Conservation (phyloP, 805 yeast genomes). For the Candida peoriensis region DNA sequence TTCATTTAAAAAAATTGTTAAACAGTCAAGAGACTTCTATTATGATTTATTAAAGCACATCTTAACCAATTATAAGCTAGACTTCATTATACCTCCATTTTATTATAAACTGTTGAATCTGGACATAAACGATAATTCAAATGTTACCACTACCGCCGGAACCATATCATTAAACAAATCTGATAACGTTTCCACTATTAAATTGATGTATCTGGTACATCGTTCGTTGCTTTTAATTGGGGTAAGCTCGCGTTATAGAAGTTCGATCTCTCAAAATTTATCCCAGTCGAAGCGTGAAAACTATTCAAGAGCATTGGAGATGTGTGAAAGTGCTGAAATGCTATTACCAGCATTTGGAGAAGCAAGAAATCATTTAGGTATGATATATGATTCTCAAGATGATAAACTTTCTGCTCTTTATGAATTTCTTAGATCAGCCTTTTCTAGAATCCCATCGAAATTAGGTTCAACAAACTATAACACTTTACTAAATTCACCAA, state of each 20-base stretch:
- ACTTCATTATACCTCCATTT: slow-evolving; percentile 18
- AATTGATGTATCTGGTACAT: slow-evolving; percentile 39
- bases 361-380: slow-evolving; percentile 56
- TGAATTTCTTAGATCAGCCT: slow-evolving; percentile 41
- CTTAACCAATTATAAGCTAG: slow-evolving; percentile 32
- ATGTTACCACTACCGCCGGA: neutral
- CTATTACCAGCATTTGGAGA: slow-evolving; percentile 67
- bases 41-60: slow-evolving; percentile 35
- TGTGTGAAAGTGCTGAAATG: slow-evolving; percentile 48
- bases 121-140: slow-evolving; percentile 1
- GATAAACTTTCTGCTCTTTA: slow-evolving; percentile 26
- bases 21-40: slow-evolving; percentile 45
- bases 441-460: slow-evolving; percentile 35
- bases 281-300: slow-evolving; percentile 34
- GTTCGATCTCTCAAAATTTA: slow-evolving; percentile 28
- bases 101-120: slow-evolving; percentile 14
- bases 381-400: slow-evolving; percentile 39
- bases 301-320: slow-evolving; percentile 39
- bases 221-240: slow-evolving; percentile 51
- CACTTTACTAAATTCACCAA: slow-evolving; percentile 28
- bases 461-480: slow-evolving; percentile 35
- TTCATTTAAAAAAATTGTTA: slow-evolving; percentile 43
- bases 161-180: slow-evolving; percentile 9
- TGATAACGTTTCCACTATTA: slow-evolving; percentile 13
- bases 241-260: slow-evolving; percentile 52